Conservation (phyloP, 352 stramenopile species). For the Pythium rhizo-oryzae region DNA sequence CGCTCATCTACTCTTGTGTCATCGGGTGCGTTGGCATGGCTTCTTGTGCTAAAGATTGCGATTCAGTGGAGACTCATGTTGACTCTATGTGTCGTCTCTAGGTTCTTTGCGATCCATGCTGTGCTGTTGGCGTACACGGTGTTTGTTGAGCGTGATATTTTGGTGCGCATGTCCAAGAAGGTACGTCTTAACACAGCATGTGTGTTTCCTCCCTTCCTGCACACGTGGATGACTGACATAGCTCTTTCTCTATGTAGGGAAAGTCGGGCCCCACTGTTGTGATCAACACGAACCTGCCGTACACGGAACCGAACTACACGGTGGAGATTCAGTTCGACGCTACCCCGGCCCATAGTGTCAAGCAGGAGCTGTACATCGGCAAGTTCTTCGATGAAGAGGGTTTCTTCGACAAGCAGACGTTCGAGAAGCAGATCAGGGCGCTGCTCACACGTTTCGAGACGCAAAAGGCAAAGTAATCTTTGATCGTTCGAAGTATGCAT, state of each 20-base stretch:
- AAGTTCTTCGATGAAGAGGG: slow-evolving; percentile 88
- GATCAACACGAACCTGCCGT: slow-evolving; percentile 71
- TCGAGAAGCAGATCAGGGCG: slow-evolving; percentile 67
- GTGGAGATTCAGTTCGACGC: slow-evolving; percentile 46
- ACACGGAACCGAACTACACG: slow-evolving; percentile 73
- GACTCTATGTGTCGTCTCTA: slow-evolving; percentile 23
- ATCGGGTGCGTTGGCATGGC: slow-evolving; percentile 41
- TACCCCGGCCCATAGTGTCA: slow-evolving; percentile 32
- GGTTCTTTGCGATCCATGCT: slow-evolving; percentile 83
- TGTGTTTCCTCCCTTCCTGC: slow-evolving; percentile 1
- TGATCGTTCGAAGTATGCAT: slow-evolving; percentile 25
- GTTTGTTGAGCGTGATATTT: slow-evolving; percentile 81
- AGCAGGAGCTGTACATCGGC: slow-evolving; percentile 76
- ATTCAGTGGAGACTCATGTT: background rate
- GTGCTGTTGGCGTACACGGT: slow-evolving; percentile 70
- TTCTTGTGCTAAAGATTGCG: no score
- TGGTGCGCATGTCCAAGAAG: slow-evolving; percentile 71
- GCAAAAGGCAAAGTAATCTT: slow-evolving; percentile 69
- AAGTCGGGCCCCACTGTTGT: slow-evolving; percentile 43
- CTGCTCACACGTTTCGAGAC: slow-evolving; percentile 71
- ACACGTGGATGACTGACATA: no score
- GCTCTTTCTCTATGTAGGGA: slow-evolving; percentile 27
- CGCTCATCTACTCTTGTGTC: slow-evolving; percentile 74
- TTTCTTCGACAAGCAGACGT: slow-evolving; percentile 80
- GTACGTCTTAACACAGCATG: slow-evolving; percentile 2